phyloP scores from a whole-genome alignment of 2,329 filamentous ascomycete species.

The Paraphaeosphaeria sporulosa region DNA sequence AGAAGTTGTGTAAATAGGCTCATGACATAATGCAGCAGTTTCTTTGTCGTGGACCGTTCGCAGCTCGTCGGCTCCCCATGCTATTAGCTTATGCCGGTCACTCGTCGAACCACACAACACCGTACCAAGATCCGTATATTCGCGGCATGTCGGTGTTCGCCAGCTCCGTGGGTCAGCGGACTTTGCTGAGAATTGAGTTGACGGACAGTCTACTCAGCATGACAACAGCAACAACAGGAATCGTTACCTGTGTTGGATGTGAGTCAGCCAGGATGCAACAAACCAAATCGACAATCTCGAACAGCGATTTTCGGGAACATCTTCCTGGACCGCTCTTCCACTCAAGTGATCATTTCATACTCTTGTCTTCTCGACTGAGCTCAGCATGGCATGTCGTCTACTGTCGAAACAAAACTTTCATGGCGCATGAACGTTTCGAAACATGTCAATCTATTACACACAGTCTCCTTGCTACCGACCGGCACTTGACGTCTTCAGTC shows the following conservation, averaged over 20 bases:
- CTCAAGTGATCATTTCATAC: too few relatives aligned
- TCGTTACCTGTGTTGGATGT: neutral
- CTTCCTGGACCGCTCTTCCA: too few relatives aligned
- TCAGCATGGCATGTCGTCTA: too few relatives aligned
- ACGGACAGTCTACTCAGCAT: conserved; percentile 1
- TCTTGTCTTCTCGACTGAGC: too few relatives aligned
- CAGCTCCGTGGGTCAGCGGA: neutral
- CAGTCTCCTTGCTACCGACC: neutral
- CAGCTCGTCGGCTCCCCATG: conserved; percentile 1
- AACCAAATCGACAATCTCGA: neutral
- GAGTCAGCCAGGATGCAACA: neutral
- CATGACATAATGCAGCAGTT: neutral
- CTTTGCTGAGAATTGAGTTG: neutral
- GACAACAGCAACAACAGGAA: neutral
- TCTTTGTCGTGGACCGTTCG: neutral
- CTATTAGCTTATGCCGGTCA: neutral
- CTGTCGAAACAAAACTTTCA: neutral
- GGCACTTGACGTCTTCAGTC: neutral
- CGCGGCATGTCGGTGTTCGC: conserved; percentile 2
- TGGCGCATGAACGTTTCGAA: conserved; percentile 10
- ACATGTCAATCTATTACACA: conserved; percentile 1
- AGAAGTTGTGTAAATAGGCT: neutral
- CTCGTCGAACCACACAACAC: neutral
- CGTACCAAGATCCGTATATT: neutral
- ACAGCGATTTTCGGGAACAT: neutral